Evolutionary conservation across 495 filamentous ascomycete genomes (phyloP).

Genomic region (Aspergillus heteromorphus): DNA sequence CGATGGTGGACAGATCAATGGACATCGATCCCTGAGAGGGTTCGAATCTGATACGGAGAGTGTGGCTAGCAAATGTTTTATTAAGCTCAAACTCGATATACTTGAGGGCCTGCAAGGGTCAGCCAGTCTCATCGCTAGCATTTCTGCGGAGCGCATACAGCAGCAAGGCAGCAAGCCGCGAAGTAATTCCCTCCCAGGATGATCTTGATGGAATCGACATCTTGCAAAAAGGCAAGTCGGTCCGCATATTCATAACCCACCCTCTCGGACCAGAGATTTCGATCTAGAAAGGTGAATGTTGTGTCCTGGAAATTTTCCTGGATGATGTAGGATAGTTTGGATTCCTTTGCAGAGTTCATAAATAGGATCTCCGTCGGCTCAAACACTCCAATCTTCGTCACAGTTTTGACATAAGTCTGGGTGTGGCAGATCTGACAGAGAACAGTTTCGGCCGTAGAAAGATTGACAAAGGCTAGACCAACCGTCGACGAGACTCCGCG

Average conservation of each 20-base stretch:
- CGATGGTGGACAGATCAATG: slow-evolving; percentile 81
- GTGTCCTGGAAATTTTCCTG: slow-evolving; percentile 56
- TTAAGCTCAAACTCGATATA: slow-evolving; percentile 66
- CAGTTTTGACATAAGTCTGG: slow-evolving; percentile 77
- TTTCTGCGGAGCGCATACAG: slow-evolving; percentile 48
- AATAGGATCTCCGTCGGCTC: slow-evolving; percentile 72
- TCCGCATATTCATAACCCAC: slow-evolving; percentile 74
- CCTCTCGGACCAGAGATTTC: slow-evolving; percentile 85
- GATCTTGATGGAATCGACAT: slow-evolving; percentile 72
- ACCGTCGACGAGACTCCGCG: slow-evolving; percentile 81
- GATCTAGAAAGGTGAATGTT: slow-evolving; percentile 61
- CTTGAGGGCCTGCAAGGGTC: slow-evolving; percentile 59
- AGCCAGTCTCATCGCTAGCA: slow-evolving; percentile 15
- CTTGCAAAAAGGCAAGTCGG: slow-evolving; percentile 66
- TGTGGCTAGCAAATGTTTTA: slow-evolving; percentile 66
- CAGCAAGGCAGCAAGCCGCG: slow-evolving; percentile 81
- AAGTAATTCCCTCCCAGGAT: slow-evolving; percentile 82
- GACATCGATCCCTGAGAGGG: slow-evolving; percentile 93
- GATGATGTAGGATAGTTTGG: slow-evolving; percentile 72
- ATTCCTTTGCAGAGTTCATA: slow-evolving; percentile 63
- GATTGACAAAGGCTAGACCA: slow-evolving; percentile 83
- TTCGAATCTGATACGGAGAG: slow-evolving; percentile 78
- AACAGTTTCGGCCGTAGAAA: slow-evolving; percentile 74
- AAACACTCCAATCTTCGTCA: slow-evolving; percentile 76
- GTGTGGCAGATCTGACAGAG: slow-evolving; percentile 88